Conservation (phyloP, 2,329 filamentous ascomycete species). For the Monilinia fructicola region DNA sequence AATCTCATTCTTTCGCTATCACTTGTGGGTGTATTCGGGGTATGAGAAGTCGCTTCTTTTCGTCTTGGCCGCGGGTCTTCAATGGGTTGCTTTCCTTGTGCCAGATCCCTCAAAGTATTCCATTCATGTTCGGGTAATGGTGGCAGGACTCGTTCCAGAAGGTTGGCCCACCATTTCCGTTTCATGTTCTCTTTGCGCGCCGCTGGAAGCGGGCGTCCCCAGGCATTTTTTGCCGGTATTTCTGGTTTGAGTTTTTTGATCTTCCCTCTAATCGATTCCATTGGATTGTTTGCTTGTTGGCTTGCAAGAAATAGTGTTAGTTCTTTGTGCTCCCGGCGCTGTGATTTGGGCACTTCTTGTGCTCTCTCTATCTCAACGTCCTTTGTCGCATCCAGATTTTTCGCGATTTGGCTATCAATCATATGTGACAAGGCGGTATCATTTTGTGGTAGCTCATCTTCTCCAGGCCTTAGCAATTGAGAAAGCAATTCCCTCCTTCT, state of each 20-base stretch:
- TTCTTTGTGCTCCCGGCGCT: conserved; percentile 12
- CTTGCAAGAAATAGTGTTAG: conserved; percentile 22
- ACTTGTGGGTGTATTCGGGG: background rate
- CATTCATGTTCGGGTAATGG: conserved; percentile 56
- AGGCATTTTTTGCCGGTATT: conserved; percentile 49
- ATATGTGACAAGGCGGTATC: conserved; percentile 45
- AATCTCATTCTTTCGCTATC: background rate
- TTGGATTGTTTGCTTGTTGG: conserved; percentile 30
- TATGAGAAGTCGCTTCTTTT: conserved; percentile 25
- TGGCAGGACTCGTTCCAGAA: conserved; percentile 51
- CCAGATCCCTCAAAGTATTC: conserved; percentile 53
- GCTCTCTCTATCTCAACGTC: background rate
- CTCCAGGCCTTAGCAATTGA: conserved; percentile 41
- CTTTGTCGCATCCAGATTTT: background rate
- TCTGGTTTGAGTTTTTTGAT: conserved; percentile 36
- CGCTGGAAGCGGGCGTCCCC: conserved; percentile 48
- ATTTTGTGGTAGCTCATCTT: conserved; percentile 43
- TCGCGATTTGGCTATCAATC: conserved; percentile 24
- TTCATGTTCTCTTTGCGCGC: conserved; percentile 46
- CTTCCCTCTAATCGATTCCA: conserved; percentile 18
- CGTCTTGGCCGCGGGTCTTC: conserved; percentile 28
- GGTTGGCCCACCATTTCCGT: conserved; percentile 50
- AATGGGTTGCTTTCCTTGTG: conserved; percentile 39
- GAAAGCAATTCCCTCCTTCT: conserved; percentile 51
- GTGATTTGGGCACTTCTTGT: background rate